Base-by-base conservation (phyloP, 306 rosid species). In the Astragalus membranaceus region DNA sequence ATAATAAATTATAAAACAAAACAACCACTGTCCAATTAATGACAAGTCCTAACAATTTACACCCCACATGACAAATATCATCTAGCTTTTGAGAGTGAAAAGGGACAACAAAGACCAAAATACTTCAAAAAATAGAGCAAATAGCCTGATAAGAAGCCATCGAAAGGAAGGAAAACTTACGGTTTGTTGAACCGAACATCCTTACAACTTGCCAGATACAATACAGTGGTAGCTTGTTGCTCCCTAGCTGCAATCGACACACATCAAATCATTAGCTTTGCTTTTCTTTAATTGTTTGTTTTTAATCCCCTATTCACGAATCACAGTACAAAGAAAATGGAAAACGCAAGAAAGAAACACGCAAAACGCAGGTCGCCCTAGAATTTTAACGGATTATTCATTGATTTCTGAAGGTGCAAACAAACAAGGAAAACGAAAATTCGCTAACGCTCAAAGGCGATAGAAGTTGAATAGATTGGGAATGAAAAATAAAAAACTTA, bases 161-260 rank as follows among this genome's bases (percentile, higher is more conserved):
- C 30, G 35, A 49, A 8, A n/a, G 3, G 36, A 32, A 33, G 15
- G 1, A 53, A 73, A 17, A 80, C 98, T 89, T 70, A 92, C 98
- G 89, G 85, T 75, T 89, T 58, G 90, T 61, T 64, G 95, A 85
- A 70, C 92, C 89, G 60, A 89, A 89, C 95, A 92, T 92, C 73
- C 30, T 83, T 64, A 20, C 33, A 64, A 44, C 64, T 44, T 57
- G 53, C 14, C 67, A 65, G 70, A 78, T 3, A 44, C 52, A 74
- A 78, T 3, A 46, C 53, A 49, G 46, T 47, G 59, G 11, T 9
- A 30, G 20, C 61, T 57, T 69, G 64, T 12, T 50, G 54, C 54
- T 41, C 46, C 64, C 51, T 9, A 70, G 30, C 81, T 74, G 79
- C 64, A 72, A 69, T 49, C 42, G 3, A 66, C 26, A 66, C 57